Conservation (phyloP, 768 basidiomycete species). For the Fomitopsis pulvina region DNA sequence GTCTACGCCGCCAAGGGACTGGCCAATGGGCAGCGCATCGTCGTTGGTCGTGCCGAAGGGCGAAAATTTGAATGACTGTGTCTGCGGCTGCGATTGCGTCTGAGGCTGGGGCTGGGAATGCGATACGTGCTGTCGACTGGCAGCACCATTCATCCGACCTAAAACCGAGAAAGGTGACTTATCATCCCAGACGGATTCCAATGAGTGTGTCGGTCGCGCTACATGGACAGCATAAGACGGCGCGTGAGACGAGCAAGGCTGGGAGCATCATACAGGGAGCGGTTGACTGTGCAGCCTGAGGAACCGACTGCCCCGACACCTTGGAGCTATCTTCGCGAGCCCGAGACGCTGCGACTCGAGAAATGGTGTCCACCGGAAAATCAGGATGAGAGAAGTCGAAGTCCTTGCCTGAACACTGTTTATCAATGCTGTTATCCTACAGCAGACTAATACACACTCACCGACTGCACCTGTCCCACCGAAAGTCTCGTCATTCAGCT, state of each 20-base stretch:
- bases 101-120: constrained; percentile 16
- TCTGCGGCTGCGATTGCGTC: constrained; percentile 16
- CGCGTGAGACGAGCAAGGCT: constrained; percentile 13
- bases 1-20: constrained; percentile 14
- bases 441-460: constrained; percentile 33
- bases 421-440: not conserved
- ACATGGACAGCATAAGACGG: constrained; percentile 25
- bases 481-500: constrained; percentile 96
- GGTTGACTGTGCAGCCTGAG: constrained; percentile 9
- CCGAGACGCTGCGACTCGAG: constrained; percentile 7
- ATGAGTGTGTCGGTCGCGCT: constrained; percentile 40
- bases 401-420: constrained; percentile 60
- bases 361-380: constrained; percentile 24
- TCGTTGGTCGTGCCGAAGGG: constrained; percentile 9
- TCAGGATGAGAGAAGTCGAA: constrained; percentile 73
- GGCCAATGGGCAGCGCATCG: constrained; percentile 23
- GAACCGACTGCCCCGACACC: constrained; percentile 7
- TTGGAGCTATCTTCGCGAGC: constrained; percentile 4
- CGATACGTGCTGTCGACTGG: constrained; percentile 32
- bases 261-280: constrained; percentile 23
- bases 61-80: constrained; percentile 16
- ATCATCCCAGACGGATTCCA: constrained; percentile 80
- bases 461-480: constrained; percentile 66
- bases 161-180: constrained; percentile 70
- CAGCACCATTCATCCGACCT: constrained; percentile 44